Percentiles rank a stretch among this genome's conserved stretches.
These are phyloP conservation scores for Boletus edulis DNA, from an alignment of 768 basidiomycete genomes.

Conservation along the genomic window DNA sequence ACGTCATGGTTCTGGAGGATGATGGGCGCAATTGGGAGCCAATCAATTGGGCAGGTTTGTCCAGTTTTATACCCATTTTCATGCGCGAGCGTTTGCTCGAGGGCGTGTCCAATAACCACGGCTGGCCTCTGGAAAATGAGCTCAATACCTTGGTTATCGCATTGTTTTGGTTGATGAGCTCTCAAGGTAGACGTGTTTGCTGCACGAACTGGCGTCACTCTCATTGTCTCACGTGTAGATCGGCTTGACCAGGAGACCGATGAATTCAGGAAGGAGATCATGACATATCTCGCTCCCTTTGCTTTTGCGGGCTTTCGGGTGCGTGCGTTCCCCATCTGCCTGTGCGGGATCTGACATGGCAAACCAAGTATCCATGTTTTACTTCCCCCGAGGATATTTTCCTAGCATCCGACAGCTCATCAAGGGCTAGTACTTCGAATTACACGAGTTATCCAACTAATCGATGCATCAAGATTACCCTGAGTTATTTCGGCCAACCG, in stretches of 20 bases:
- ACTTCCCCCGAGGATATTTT: conserved; percentile 36
- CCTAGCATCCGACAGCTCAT: conserved; percentile 12
- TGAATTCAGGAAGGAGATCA: conserved; percentile 32
- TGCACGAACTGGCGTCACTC: background rate
- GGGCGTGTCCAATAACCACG: conserved; percentile 36
- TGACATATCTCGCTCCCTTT: conserved; percentile 41
- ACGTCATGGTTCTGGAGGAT: conserved; percentile 58
- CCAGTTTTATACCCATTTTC: conserved; percentile 39
- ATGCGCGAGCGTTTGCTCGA: conserved; percentile 40
- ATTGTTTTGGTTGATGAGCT: conserved; percentile 47
- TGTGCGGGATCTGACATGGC: conserved; percentile 7
- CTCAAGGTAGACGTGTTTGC: conserved; percentile 18
- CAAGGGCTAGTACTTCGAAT: conserved; percentile 15
- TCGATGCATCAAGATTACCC: conserved; percentile 27
- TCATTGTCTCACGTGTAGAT: conserved; percentile 8
- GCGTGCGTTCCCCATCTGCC: conserved; percentile 18
- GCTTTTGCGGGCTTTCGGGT: conserved; percentile 51
- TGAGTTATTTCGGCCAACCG: conserved; percentile 44
- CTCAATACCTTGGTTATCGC: conserved; percentile 45
- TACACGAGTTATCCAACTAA: conserved; percentile 31
- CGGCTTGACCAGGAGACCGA: conserved; percentile 34
- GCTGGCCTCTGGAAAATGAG: conserved; percentile 50
- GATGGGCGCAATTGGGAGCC: conserved; percentile 48
- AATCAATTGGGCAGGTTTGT: conserved; percentile 43
- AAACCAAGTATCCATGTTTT: conserved; percentile 37